Evolutionary conservation across 257 asterid species (phyloP).

Genomic region (Thymus quinquecostatus): DNA sequence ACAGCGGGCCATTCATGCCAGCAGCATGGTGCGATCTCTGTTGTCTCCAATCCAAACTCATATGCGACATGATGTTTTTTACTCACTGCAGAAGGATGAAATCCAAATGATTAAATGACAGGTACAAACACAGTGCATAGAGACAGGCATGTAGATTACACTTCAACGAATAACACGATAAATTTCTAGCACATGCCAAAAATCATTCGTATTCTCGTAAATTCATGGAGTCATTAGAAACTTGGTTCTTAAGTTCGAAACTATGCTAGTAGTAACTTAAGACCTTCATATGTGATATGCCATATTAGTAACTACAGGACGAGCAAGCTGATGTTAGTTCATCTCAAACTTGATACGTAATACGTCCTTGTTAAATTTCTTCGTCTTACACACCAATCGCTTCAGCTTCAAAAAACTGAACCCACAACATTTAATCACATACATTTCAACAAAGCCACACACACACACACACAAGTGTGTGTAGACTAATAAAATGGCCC

Average conservation of each 20-base stretch:
- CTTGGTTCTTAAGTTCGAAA: conserved; percentile 15
- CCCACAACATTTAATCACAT: background rate
- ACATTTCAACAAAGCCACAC: background rate
- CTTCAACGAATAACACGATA: conserved; percentile 19
- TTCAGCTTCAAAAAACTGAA: conserved; percentile 4
- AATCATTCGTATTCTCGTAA: conserved; percentile 7
- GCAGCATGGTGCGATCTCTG: conserved; percentile 26
- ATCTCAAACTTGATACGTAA: too few species aligned
- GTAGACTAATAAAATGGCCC: too few species aligned
- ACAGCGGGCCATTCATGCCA: conserved; percentile 18
- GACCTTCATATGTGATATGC: background rate
- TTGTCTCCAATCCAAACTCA: conserved; percentile 27
- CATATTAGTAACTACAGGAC: background rate
- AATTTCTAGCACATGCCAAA: conserved; percentile 1
- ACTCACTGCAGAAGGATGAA: conserved; percentile 34
- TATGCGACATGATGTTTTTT: conserved; percentile 3
- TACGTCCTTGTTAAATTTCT: background rate
- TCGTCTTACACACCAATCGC: background rate
- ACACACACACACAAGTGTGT: background rate
- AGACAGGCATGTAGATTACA: background rate
- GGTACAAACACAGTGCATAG: background rate
- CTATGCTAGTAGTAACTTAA: background rate
- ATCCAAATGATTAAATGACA: background rate
- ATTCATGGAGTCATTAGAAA: conserved; percentile 12
- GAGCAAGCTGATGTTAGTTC: conserved; percentile 8